A percentile compares a stretch with the other conserved stretches of the same genome.
These are phyloP conservation scores for Pichiaceae sp. DNA, from an alignment of 1,139 yeast species.

Conservation along the genomic window DNA sequence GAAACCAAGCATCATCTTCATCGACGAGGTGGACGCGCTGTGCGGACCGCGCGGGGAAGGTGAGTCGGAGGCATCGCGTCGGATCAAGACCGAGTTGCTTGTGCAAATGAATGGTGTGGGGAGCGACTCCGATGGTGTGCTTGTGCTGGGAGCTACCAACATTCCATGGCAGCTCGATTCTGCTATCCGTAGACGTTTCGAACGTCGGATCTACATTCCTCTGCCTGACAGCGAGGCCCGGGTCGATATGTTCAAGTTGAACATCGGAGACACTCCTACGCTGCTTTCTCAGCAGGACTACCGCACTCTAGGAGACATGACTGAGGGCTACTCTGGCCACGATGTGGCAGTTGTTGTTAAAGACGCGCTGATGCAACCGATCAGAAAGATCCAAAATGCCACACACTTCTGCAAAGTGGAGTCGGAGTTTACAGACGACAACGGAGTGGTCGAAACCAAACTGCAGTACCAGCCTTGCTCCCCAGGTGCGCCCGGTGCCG, in stretches of 20 bases:
- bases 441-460: slow-evolving; percentile 29
- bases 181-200: slow-evolving; percentile 95
- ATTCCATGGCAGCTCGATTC: slow-evolving; percentile 99
- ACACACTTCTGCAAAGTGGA: slow-evolving; percentile 76
- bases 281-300: slow-evolving; percentile 66
- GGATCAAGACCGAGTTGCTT: slow-evolving; percentile 91
- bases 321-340: slow-evolving; percentile 96
- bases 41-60: slow-evolving; percentile 99
- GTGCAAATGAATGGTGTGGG: slow-evolving; percentile 99
- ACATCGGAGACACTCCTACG: slow-evolving; percentile 88
- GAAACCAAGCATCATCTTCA: slow-evolving; percentile 90
- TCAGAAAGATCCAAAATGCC: slow-evolving; percentile 90
- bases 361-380: slow-evolving; percentile 97
- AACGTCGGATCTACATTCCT: slow-evolving; percentile 88
- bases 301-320: slow-evolving; percentile 78
- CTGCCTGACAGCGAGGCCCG: slow-evolving; percentile 90
- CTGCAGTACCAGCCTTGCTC: slow-evolving; percentile 78
- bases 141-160: slow-evolving; percentile 95
- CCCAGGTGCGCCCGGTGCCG: slow-evolving; percentile 85
- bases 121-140: slow-evolving; percentile 84
- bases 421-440: slow-evolving; percentile 26
- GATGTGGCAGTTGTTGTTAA: slow-evolving; percentile 95
- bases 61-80: slow-evolving; percentile 91
- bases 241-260: slow-evolving; percentile 86
- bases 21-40: slow-evolving; percentile 95